Evolutionary conservation across 768 basidiomycete species (phyloP).

Genomic region (Mycena leptocephala): DNA sequence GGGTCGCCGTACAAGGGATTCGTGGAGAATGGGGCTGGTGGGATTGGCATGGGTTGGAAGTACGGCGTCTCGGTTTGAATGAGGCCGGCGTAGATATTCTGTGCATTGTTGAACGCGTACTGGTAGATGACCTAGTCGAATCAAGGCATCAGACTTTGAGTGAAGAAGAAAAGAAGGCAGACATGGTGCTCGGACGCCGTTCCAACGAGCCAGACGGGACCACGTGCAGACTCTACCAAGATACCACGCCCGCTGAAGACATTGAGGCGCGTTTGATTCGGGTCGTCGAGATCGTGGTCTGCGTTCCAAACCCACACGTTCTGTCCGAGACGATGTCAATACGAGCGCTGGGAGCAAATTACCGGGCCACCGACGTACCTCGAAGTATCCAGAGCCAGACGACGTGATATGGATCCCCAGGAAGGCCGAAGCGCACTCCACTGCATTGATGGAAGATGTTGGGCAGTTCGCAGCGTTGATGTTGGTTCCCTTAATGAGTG

Average conservation of each 20-base stretch:
- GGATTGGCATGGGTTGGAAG: constrained; percentile 63
- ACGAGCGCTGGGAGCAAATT: too few relatives aligned
- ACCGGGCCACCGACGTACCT: background rate
- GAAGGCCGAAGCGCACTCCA: background rate
- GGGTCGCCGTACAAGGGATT: constrained; percentile 54
- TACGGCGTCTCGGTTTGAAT: constrained; percentile 72
- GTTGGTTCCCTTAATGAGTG: too few relatives aligned
- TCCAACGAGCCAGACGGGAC: background rate
- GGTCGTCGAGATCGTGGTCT: background rate
- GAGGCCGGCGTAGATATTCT: constrained; percentile 67
- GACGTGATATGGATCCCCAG: background rate
- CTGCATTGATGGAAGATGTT: background rate
- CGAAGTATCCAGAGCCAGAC: background rate
- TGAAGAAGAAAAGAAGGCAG: background rate
- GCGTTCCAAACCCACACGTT: background rate
- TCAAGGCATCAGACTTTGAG: background rate
- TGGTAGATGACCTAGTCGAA: constrained; percentile 41
- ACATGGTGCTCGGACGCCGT: background rate
- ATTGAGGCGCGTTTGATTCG: background rate
- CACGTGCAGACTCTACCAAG: background rate
- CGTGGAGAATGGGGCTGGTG: constrained; percentile 59
- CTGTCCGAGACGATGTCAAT: background rate
- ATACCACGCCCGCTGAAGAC: background rate
- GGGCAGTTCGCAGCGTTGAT: too few relatives aligned
- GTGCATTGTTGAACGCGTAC: constrained; percentile 62